phyloP scores from a whole-genome alignment of 225 moss, liverwort and hornwort species.

The Polytrichum commune region DNA sequence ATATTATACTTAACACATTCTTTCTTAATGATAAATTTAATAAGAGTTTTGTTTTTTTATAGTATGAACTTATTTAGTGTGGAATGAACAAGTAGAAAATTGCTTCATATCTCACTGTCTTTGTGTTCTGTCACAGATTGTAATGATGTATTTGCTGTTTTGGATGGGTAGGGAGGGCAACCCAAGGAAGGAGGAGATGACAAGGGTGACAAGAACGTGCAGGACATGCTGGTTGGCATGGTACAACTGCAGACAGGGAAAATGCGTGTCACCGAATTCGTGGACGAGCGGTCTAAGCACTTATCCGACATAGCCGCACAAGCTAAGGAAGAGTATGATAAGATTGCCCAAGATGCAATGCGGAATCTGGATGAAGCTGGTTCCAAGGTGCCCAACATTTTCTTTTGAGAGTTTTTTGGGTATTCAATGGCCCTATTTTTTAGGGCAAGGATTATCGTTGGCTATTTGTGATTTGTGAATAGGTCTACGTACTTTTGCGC shows the following conservation, averaged over 20 bases:
- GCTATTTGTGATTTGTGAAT: no score
- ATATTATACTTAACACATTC: constrained; percentile 1
- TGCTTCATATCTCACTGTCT: background rate
- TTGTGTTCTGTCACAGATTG: constrained; percentile 12
- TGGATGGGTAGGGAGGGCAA: constrained; percentile 36
- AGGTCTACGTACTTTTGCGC: no score
- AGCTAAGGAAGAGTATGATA: constrained; percentile 81
- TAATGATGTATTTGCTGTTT: background rate
- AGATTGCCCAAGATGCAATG: constrained; percentile 84
- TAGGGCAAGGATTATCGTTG: no score
- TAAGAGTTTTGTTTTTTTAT: no score
- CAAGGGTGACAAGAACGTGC: constrained; percentile 69
- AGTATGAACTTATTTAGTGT: background rate
- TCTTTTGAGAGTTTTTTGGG: background rate
- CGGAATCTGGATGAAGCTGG: constrained; percentile 90
- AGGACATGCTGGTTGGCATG: constrained; percentile 83
- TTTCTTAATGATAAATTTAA: background rate
- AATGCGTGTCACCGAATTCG: constrained; percentile 78
- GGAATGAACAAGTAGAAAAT: constrained; percentile 2
- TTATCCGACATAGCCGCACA: constrained; percentile 85
- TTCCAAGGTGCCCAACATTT: constrained; percentile 57
- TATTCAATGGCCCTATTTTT: no score
- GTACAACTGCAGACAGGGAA: constrained; percentile 83
- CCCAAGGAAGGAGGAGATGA: constrained; percentile 31
- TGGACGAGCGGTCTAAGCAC: constrained; percentile 85